Base-by-base conservation (phyloP, 495 filamentous ascomycete species). In the Aspergillus funiculosus region DNA sequence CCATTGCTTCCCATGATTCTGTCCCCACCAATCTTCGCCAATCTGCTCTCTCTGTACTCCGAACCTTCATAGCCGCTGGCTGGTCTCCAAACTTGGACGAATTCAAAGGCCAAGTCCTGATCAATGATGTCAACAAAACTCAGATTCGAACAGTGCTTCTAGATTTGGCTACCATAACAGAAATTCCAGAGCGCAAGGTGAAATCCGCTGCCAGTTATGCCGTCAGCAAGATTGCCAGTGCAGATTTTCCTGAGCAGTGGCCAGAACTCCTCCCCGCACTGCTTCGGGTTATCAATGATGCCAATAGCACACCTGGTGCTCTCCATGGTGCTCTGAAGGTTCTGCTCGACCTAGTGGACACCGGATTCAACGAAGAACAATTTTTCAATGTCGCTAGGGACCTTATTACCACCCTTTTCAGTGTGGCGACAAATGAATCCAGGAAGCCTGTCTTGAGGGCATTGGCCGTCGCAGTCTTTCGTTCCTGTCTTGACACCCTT, bases 221-320 rank as follows among this genome's bases (percentile, higher is more conserved):
- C n/a, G 87, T 96, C 41, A 89, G 87, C 73, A 96, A 96, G 70
- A 94, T 98, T 51, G 92, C 94, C 40, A 84, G 81, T 46, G 78
- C 80, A 56, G 92, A 98, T 68, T 98, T 91, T 60, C 92, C 92
- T 14, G 87, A 95, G 35, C 77, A 89, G 60, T 98, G 92, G 92
- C 87, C 88, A 1, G 78, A 79, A 40, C 77, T 98, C 6, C 79
- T 98, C 10, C 87, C 85, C 7, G 79, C 79, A 19, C 71, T 97
- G 22, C 76, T 98, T 40, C 80, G 81, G 19, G 72, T 88, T 22
- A 87, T 97, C 58, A 71, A 69, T 28, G 62, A 72, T 32, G 71
- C 79, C 30, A 74, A 71, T 42, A 86, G 85, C 17, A 80, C 71
- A 45, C 83, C 89, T 42, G 68, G 68, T 11, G 90, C 94, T 54